Evolutionary conservation across 331 rosid species (phyloP).

Genomic region (Arachis monticola): DNA sequence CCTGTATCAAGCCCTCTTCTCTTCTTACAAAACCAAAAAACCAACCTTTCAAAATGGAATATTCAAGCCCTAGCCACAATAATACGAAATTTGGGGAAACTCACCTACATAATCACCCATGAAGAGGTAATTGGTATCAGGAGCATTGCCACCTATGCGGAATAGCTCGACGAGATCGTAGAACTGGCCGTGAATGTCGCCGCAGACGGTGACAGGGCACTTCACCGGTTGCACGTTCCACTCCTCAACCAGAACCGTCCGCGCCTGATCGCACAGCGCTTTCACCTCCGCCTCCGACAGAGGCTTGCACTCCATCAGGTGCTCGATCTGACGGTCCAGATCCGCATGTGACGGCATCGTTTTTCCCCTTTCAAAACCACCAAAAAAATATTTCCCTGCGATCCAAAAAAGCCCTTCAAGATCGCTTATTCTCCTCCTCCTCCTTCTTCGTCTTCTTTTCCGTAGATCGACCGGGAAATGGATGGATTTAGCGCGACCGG

Average conservation of each 20-base stretch:
- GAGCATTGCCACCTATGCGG: conserved; percentile 91
- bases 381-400: background rate
- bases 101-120: conserved; percentile 99
- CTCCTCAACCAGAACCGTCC: conserved; percentile 93
- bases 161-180: conserved; percentile 95
- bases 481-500: background rate
- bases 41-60: background rate
- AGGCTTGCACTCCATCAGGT: conserved; percentile 94
- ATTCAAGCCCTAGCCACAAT: background rate
- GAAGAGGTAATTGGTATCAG: conserved; percentile 95
- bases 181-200: conserved; percentile 98
- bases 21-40: background rate
- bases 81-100: conserved; percentile 36
- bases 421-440: background rate
- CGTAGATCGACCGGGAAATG: conserved; percentile 26
- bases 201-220: conserved; percentile 98
- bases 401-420: conserved; percentile 34
- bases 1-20: background rate
- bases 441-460: background rate
- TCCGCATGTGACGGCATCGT: conserved; percentile 92
- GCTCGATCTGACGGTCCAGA: conserved; percentile 99
- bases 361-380: conserved; percentile 3
- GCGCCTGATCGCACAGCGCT: conserved; percentile 84
- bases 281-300: conserved; percentile 88
- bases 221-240: conserved; percentile 99